These are phyloP conservation scores for Ceratocystis papillata DNA, from an alignment of 2,329 filamentous ascomycete species.

Conservation along the genomic window DNA sequence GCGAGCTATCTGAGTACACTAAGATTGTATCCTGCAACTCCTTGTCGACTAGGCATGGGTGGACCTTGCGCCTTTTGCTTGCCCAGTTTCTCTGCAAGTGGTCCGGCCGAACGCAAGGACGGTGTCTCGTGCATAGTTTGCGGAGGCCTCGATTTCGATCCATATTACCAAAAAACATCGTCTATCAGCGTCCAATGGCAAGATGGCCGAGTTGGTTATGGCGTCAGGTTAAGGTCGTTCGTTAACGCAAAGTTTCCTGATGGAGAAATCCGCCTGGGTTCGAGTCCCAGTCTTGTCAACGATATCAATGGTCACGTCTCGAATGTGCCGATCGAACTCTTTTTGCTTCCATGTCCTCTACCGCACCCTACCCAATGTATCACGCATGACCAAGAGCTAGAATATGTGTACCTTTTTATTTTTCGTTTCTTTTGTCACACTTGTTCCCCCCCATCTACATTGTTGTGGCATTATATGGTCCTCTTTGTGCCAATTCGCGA, in stretches of 20 bases:
- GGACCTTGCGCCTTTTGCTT: too few species aligned
- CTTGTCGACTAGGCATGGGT: too few species aligned
- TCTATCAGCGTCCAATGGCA: slow-evolving; percentile 5
- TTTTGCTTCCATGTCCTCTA: neutral
- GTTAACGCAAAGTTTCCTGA: slow-evolving; percentile 20
- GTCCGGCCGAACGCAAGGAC: too few species aligned
- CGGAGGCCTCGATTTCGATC: too few species aligned
- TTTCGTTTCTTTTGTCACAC: neutral
- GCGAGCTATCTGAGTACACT: too few species aligned
- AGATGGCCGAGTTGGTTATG: slow-evolving; percentile 33
- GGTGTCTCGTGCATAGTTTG: too few species aligned
- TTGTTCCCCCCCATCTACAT: neutral
- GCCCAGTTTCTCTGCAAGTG: too few species aligned
- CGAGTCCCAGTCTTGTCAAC: slow-evolving; percentile 24
- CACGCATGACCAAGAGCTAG: neutral
- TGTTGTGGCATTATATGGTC: neutral
- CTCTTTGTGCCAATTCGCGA: neutral
- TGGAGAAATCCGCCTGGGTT: slow-evolving; percentile 23
- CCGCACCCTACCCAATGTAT: neutral
- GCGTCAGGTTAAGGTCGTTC: slow-evolving; percentile 31
- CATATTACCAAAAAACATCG: neutral
- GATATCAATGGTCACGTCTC: neutral
- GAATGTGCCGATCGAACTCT: neutral
- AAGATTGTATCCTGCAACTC: too few species aligned
- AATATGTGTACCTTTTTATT: neutral